These are phyloP conservation scores for Penicillium verrucosum DNA, from an alignment of 2,329 filamentous ascomycete genomes.

Conservation along the genomic window DNA sequence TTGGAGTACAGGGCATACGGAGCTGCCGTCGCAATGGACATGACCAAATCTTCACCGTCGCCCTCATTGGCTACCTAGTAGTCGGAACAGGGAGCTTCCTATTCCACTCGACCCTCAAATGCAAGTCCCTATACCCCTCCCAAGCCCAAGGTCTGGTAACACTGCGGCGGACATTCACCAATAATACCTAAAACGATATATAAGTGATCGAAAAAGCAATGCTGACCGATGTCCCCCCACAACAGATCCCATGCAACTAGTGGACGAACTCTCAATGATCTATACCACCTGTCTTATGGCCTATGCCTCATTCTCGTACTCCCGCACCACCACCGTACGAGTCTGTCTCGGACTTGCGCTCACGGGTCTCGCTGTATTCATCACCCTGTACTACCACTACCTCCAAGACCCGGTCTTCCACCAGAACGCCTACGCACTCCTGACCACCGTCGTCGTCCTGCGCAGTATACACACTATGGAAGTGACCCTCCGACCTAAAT, in stretches of 20 bases:
- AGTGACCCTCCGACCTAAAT: slow-evolving; percentile 57
- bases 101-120: slow-evolving; percentile 64
- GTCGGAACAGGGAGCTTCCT: slow-evolving; percentile 61
- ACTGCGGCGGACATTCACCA: background rate
- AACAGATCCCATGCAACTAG: slow-evolving; percentile 66
- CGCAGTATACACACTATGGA: slow-evolving; percentile 78
- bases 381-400: slow-evolving; percentile 77
- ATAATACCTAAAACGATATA: background rate
- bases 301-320: slow-evolving; percentile 73
- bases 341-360: slow-evolving; percentile 57
- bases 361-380: slow-evolving; percentile 58
- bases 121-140: slow-evolving; percentile 33
- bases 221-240: slow-evolving; percentile 18
- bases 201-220: background rate
- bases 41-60: slow-evolving; percentile 70
- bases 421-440: slow-evolving; percentile 70
- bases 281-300: slow-evolving; percentile 69
- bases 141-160: background rate
- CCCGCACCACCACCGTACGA: slow-evolving; percentile 52
- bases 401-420: slow-evolving; percentile 81
- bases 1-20: slow-evolving; percentile 70
- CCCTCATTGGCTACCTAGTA: slow-evolving; percentile 60
- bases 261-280: slow-evolving; percentile 69
- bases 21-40: slow-evolving; percentile 72
- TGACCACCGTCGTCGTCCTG: slow-evolving; percentile 68